Evolutionary conservation across 441 rosid genomes (phyloP).

Genomic region (Eruca vesicaria): DNA sequence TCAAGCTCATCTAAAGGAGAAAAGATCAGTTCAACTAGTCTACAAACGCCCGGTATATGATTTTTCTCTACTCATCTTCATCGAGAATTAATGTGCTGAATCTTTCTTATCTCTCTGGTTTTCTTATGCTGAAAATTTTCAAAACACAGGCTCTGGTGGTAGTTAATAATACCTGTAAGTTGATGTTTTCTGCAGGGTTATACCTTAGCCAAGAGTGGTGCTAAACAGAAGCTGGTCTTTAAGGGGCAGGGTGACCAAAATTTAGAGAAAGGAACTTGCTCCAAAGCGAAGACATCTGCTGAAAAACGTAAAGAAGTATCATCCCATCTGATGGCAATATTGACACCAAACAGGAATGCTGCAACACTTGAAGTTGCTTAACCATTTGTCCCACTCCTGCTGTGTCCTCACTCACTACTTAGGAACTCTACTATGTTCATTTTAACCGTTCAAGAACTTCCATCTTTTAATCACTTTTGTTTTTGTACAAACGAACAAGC

Average conservation of each 20-base stretch:
- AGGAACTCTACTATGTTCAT: background rate
- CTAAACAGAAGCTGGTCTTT: constrained; percentile 25
- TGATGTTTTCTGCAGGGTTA: constrained; percentile 31
- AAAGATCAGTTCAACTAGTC: background rate
- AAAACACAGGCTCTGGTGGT: background rate
- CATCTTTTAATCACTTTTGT: background rate
- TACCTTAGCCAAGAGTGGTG: constrained; percentile 13
- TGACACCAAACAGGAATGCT: constrained; percentile 13
- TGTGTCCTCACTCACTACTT: background rate
- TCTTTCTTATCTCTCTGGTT: background rate
- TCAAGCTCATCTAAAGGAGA: constrained; percentile 14
- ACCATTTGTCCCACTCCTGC: background rate
- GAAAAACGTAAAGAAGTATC: background rate
- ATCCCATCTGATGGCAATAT: background rate
- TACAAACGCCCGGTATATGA: constrained; percentile 17
- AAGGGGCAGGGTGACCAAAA: constrained; percentile 8
- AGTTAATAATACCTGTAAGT: background rate
- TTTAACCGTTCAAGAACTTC: background rate
- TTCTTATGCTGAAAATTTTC: background rate
- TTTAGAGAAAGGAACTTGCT: constrained; percentile 5
- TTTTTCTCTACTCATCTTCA: background rate
- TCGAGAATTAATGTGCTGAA: background rate
- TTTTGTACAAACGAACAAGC: background rate
- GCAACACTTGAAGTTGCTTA: constrained; percentile 11
- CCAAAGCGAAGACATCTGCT: constrained; percentile 12